These are phyloP conservation scores for Xerocomus alliaceus DNA, from an alignment of 1,284 basidiomycete species.

Conservation along the genomic window DNA sequence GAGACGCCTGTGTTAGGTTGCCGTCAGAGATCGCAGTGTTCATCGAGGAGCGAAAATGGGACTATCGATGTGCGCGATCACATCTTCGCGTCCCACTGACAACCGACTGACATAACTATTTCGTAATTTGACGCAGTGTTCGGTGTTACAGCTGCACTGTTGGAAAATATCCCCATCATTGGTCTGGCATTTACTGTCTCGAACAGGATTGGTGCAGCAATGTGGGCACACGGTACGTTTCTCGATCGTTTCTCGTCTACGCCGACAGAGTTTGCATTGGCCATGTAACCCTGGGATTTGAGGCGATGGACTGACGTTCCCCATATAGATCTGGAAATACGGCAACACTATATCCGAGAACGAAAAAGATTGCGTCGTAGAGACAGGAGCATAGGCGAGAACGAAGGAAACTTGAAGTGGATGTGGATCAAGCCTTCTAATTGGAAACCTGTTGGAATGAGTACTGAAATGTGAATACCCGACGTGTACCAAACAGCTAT, in stretches of 20 bases:
- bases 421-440: neutral
- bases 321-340: constrained; percentile 73
- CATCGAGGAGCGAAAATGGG: constrained; percentile 87
- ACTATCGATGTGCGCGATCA: constrained; percentile 68
- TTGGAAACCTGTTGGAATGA: too few relatives aligned
- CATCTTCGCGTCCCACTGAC: neutral
- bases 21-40: constrained; percentile 77
- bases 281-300: neutral
- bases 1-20: too few relatives aligned
- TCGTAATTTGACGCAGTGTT: constrained; percentile 53
- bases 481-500: too few relatives aligned
- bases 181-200: constrained; percentile 82
- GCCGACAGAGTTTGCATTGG: too few relatives aligned
- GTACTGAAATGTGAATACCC: too few relatives aligned
- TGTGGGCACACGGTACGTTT: constrained; percentile 84
- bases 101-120: neutral
- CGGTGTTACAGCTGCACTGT: constrained; percentile 78
- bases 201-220: constrained; percentile 86
- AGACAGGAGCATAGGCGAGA: neutral
- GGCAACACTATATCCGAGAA: constrained; percentile 68
- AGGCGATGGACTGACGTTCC: constrained; percentile 4
- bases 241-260: neutral
- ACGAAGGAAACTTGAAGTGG: constrained; percentile 2
- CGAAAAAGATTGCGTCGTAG: constrained; percentile 1
- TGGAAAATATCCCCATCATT: constrained; percentile 80